Evolutionary conservation across 768 basidiomycete species (phyloP), one percentile per base, ranked within the genome.

Genomic region (Hortiboletus flavorubellus): DNA sequence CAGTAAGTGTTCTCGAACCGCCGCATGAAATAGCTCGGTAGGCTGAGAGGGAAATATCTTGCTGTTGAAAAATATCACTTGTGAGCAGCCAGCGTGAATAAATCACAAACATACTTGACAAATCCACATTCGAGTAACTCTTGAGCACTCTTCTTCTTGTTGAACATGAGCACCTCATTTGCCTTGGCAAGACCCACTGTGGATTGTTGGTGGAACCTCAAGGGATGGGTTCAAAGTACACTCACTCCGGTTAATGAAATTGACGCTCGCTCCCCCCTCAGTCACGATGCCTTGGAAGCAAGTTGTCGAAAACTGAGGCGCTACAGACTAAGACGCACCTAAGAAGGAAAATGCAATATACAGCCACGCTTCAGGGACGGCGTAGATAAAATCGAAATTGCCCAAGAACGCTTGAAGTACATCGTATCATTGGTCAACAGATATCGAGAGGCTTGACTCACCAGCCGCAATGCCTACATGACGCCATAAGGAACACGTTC

Each of bases 301-400:
- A 33, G 44, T 60, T 30, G 29, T 59, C 61, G 9, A 12, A 49
- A 38, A 38, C 21, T 2, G 47, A 49, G 42, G 33, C 39, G 18
- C 9, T 14, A 6, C 26, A 50, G 30, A 53, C 37, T 12, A 54
- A 37, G 29, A 58, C 55, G 16, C 37, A 62, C 83, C 87, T 21
- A 90, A 67, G 60, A 87, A 86, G 0, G 86, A 78, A 64, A 90
- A 89, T 0, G 86, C 87, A 0, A 83, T 76, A 35, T 81, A 80
- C 5, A 90, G 66, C 82, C 84, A 89, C 0, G 74, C 78, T 53
- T 76, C 73, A 2, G 84, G 81, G 55, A 88, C 67, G 26, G 81
- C 77, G 59, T 87, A 89, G 29, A 90, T 83, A 59, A 90, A 86
- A 67, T 90, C 88, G 55, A 88, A 87, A 55, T 86, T 80, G 1